A percentile compares a stretch with the other conserved stretches of the same genome.
Evolutionary conservation across 371 early-diverging fungal species (phyloP).

Genomic region (Conidiobolus coronatus): DNA sequence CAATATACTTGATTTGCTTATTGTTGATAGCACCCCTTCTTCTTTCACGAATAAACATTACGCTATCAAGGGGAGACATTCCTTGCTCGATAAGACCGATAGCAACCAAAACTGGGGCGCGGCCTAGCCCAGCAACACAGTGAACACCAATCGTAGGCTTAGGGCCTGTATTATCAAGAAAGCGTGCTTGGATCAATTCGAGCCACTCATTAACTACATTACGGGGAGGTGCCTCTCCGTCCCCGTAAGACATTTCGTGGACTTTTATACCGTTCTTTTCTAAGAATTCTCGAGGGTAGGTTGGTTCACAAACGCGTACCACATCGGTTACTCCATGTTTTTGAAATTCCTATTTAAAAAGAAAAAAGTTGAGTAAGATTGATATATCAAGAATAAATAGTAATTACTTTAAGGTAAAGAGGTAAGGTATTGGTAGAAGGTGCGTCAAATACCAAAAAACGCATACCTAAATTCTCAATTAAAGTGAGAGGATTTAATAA

Average conservation of each 20-base stretch:
- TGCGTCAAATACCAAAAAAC: constrained; percentile 1
- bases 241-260: constrained; percentile 19
- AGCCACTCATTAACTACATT: constrained; percentile 46
- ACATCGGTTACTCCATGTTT: constrained; percentile 54
- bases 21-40: constrained; percentile 67
- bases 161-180: constrained; percentile 11
- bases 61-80: constrained; percentile 50
- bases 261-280: constrained; percentile 42
- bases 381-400: not conserved
- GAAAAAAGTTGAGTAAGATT: not conserved
- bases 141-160: constrained; percentile 54
- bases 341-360: constrained; percentile 40
- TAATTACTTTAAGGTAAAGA: not conserved
- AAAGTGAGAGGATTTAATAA: constrained; percentile 4
- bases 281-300: constrained; percentile 38
- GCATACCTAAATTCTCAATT: not conserved
- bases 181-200: constrained; percentile 29
- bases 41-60: constrained; percentile 43
- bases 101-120: constrained; percentile 44
- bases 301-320: constrained; percentile 78
- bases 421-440: constrained; percentile 1
- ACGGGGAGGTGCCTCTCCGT: constrained; percentile 58
- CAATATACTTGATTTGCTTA: constrained; percentile 47
- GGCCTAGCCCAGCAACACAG: constrained; percentile 67
- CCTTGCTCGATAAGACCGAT: constrained; percentile 65